phyloP scores from a whole-genome alignment of 2,329 filamentous ascomycete species.

The Penicillium sp. region DNA sequence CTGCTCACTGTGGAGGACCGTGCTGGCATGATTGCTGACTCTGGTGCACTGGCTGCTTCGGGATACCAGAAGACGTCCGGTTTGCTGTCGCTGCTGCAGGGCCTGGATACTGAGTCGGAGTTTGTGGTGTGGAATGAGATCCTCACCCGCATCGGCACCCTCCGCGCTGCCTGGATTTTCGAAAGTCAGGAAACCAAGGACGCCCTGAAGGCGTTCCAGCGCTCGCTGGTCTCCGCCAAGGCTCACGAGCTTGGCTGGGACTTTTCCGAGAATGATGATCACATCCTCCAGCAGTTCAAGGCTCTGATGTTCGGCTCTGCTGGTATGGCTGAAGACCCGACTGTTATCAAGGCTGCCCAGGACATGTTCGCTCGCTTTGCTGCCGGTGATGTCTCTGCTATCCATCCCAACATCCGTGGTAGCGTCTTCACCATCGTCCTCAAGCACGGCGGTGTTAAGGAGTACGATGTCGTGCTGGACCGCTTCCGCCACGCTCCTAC shows the following conservation, averaged over 20 bases:
- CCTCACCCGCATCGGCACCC: slow-evolving; percentile 66
- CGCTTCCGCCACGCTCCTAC: slow-evolving; percentile 70
- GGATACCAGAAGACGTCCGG: slow-evolving; percentile 93
- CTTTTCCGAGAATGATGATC: slow-evolving; percentile 77
- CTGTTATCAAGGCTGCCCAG: slow-evolving; percentile 71
- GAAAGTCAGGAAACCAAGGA: slow-evolving; percentile 66
- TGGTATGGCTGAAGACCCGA: slow-evolving; percentile 71
- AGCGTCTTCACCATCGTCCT: slow-evolving; percentile 81
- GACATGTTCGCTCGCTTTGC: slow-evolving; percentile 87
- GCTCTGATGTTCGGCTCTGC: slow-evolving; percentile 79
- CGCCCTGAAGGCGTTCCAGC: slow-evolving; percentile 76
- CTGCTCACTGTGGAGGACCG: slow-evolving; percentile 82
- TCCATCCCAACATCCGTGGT: slow-evolving; percentile 85
- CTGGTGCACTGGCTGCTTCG: slow-evolving; percentile 78
- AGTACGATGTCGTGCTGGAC: slow-evolving; percentile 73
- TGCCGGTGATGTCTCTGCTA: slow-evolving; percentile 68
- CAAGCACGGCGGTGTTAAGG: slow-evolving; percentile 75
- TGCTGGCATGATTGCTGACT: slow-evolving; percentile 90
- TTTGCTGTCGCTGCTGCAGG: slow-evolving; percentile 74
- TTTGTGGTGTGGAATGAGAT: slow-evolving; percentile 97
- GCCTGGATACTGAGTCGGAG: slow-evolving; percentile 73
- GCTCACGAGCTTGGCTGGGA: slow-evolving; percentile 84
- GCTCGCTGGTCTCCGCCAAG: slow-evolving; percentile 68
- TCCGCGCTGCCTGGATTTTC: slow-evolving; percentile 82
- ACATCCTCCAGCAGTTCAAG: slow-evolving; percentile 93